Evolutionary conservation across 179 eudicot species (phyloP).

Genomic region (Patellifolia procumbens): DNA sequence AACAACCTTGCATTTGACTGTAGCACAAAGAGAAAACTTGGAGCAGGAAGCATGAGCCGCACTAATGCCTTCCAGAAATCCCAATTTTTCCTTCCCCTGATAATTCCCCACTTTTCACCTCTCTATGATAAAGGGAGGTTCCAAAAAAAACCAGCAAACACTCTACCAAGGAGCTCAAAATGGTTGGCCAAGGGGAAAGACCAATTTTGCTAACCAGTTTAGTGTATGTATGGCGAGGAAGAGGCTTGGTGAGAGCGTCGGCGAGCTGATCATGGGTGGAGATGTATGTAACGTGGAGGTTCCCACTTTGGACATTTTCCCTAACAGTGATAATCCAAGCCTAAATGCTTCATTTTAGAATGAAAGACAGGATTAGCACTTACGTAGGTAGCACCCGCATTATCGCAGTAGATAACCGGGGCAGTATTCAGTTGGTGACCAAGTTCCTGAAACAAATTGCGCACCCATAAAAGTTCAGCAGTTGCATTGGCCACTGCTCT

Average conservation of each 20-base stretch:
- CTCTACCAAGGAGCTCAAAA: too few species aligned
- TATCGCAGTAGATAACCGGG: background rate
- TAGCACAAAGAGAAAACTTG: too few species aligned
- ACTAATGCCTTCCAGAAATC: too few species aligned
- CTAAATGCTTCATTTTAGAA: background rate
- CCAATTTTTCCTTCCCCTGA: too few species aligned
- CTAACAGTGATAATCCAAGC: too few species aligned
- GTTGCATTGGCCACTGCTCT: background rate
- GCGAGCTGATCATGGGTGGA: background rate
- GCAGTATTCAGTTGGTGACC: background rate
- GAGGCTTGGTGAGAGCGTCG: background rate
- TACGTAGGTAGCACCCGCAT: background rate
- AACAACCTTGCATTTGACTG: too few species aligned
- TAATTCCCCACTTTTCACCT: too few species aligned
- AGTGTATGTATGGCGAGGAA: background rate
- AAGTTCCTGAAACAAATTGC: background rate
- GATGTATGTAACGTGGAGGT: background rate
- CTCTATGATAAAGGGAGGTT: too few species aligned
- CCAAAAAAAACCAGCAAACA: too few species aligned
- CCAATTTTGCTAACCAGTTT: background rate
- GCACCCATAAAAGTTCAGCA: background rate
- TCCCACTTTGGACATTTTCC: too few species aligned
- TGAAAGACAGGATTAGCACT: background rate
- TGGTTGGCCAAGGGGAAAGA: background rate
- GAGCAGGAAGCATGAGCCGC: too few species aligned